Evolutionary conservation across 257 asterid species (phyloP), one percentile per base, ranked within the genome.

Genomic region (Fraxinus cuspidata): DNA sequence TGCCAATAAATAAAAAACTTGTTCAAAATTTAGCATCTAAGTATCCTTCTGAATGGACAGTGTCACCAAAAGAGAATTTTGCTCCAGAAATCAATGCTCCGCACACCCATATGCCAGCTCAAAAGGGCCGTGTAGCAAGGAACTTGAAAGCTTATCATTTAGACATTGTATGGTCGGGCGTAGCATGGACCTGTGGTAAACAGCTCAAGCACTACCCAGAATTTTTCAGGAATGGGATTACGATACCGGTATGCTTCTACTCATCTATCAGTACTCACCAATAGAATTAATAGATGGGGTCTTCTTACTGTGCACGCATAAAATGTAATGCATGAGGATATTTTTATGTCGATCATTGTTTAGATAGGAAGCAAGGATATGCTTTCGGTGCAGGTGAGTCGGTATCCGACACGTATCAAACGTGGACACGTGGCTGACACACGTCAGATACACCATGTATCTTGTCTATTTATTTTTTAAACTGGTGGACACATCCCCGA

Each of bases 181-280:
- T 85, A 60, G 82, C 97, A 73, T 95, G 98, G 98, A 72, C 90
- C 67, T 95, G 99, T 71, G 91, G 96, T 76, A 95, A 93, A 89
- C 99, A 88, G 85, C 90, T 95, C 85, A 95, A 90, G 83, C 99
- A 95, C 78, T 95, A 87, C 81, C 92, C 97, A 32, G 90, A 92
- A 70, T 95, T 95, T 80, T 51, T 81, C 85, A 91, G 97, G 85
- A 93, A 89, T 75, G 99, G 98, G 66, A 85, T 89, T 78, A 87
- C 94, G 34, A 93, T 95, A 56, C 88, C 89, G 71, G 99, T 95
- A 84, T 89, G 96, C 80, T 74, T 86, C 75, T 71, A 77, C 18
- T 63, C 19, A 63, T 63, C 28, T 21, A 9, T 60, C 13, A 7
- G 28, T 56, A 8, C 66, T n/a, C 21, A 19, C 1, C 27, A 56